Evolutionary conservation across 78 protist genomes (phyloP).

Genomic region (Dictyostelium capitatum): DNA sequence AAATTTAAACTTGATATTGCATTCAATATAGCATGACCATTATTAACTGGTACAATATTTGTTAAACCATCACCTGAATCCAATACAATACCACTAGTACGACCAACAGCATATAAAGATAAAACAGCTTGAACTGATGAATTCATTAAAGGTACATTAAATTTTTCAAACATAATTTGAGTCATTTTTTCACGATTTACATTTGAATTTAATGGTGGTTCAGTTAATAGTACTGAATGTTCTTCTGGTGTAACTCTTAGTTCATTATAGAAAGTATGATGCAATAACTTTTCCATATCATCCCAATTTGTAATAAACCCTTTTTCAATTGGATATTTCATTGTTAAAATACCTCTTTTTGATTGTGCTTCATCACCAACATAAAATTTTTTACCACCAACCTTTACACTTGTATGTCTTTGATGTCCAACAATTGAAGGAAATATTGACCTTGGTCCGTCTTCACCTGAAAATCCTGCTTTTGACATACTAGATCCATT

Average conservation of each 20-base stretch:
- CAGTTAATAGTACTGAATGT: constrained; percentile 73
- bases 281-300: no score
- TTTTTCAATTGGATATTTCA: no score
- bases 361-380: no score
- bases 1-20: constrained; percentile 92
- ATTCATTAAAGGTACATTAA: constrained; percentile 13
- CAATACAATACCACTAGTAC: neutral
- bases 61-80: no score
- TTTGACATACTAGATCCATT: constrained; percentile 7
- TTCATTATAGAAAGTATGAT: no score
- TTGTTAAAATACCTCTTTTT: no score
- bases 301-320: no score
- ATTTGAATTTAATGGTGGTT: constrained; percentile 84
- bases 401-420: constrained; percentile 88
- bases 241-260: constrained; percentile 48
- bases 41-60: constrained; percentile 21
- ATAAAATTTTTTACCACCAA: constrained; percentile 9
- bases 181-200: constrained; percentile 67
- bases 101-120: neutral
- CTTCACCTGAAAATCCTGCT: constrained; percentile 92
- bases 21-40: constrained; percentile 86
- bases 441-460: constrained; percentile 69
- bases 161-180: no score
- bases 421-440: constrained; percentile 87
- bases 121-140: constrained; percentile 83